Conservation (phyloP, 305 asterid species). For the Ilex paraguariensis region DNA sequence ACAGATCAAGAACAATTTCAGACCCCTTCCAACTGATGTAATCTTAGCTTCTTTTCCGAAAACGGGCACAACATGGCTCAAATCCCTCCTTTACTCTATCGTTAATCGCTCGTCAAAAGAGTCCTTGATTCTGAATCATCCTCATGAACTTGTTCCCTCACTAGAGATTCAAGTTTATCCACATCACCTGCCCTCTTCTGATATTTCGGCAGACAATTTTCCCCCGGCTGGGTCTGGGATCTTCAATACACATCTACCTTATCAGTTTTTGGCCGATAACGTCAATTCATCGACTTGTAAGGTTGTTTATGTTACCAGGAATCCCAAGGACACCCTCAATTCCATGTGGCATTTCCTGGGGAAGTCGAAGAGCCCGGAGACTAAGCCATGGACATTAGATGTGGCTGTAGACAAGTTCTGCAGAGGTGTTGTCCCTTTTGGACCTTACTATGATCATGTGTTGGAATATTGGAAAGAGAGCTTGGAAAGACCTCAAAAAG, state of each 20-base stretch:
- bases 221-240: not conserved
- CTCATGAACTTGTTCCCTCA: not conserved
- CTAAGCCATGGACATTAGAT: conserved; percentile 1
- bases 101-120: not conserved
- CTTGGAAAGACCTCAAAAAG: no score
- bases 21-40: not conserved
- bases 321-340: conserved; percentile 42
- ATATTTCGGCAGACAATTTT: not conserved
- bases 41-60: no score
- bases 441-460: not conserved
- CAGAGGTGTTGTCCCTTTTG: not conserved
- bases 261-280: conserved; percentile 26
- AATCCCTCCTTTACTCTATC: not conserved
- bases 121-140: not conserved
- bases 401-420: not conserved
- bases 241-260: conserved; percentile 37
- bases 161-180: not conserved
- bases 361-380: conserved; percentile 20
- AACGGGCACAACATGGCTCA: no score
- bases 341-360: conserved; percentile 43
- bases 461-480: no score
- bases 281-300: conserved; percentile 16
- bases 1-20: not conserved
- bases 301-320: conserved; percentile 19
- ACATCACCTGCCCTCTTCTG: not conserved